These are phyloP conservation scores for Petunia axillaris DNA, from an alignment of 257 asterid species.

Conservation along the genomic window DNA sequence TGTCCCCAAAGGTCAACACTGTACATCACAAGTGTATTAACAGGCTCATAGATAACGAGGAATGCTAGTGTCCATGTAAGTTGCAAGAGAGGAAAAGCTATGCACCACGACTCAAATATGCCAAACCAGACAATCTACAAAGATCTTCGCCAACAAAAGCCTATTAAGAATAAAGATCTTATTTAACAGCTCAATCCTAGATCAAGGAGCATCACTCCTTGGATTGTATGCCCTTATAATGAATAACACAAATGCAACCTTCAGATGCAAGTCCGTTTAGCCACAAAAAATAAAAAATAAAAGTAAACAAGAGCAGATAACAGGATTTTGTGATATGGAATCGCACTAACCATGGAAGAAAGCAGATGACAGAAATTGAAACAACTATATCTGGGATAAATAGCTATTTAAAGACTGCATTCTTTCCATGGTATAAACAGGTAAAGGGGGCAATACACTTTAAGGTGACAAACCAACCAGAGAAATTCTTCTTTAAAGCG, in stretches of 20 bases:
- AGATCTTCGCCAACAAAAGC: background rate
- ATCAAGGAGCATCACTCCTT: background rate
- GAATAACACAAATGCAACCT: background rate
- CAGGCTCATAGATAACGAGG: background rate
- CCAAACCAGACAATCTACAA: background rate
- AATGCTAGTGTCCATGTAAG: background rate
- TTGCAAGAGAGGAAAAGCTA: background rate
- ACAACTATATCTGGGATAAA: background rate
- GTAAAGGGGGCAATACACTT: background rate
- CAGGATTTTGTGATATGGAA: background rate
- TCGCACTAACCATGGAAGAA: constrained; percentile 7
- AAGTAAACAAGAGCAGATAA: background rate
- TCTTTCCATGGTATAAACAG: background rate
- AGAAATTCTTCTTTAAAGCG: background rate
- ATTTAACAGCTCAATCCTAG: background rate
- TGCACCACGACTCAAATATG: background rate
- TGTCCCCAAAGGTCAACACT: background rate
- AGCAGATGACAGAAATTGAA: background rate
- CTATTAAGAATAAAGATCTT: background rate
- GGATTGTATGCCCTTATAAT: background rate
- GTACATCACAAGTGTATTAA: background rate
- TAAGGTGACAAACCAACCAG: background rate
- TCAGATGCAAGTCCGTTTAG: background rate
- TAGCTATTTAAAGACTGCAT: background rate
- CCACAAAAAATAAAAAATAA: background rate